These are phyloP conservation scores for Pichia sp. DNA, from an alignment of 1,139 yeast genomes.

Conservation along the genomic window DNA sequence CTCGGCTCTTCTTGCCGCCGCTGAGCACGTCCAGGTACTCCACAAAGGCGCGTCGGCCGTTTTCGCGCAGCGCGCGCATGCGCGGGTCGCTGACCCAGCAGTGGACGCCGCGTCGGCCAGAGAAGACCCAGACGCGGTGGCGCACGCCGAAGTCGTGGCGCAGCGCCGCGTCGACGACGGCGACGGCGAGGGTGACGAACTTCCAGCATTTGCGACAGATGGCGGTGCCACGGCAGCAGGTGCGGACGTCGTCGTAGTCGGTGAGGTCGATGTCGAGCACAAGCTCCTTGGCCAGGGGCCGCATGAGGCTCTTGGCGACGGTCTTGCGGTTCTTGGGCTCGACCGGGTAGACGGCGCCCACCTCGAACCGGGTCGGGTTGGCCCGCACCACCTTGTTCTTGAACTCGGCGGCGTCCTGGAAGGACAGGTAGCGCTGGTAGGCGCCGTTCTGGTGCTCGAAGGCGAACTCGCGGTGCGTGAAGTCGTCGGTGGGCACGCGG, in stretches of 20 bases:
- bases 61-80: slow-evolving; percentile 72
- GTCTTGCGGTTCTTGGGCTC: slow-evolving; percentile 82
- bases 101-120: slow-evolving; percentile 99
- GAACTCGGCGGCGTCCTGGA: slow-evolving; percentile 61
- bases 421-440: slow-evolving; percentile 86
- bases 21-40: slow-evolving; percentile 79
- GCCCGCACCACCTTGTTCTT: slow-evolving; percentile 66
- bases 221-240: slow-evolving; percentile 83
- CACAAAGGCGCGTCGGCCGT: slow-evolving; percentile 68
- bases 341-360: slow-evolving; percentile 87
- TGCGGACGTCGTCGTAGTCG: slow-evolving; percentile 89
- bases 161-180: slow-evolving; percentile 66
- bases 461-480: slow-evolving; percentile 90
- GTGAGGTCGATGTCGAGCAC: slow-evolving; percentile 97
- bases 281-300: slow-evolving; percentile 78
- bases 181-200: slow-evolving; percentile 82
- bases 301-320: slow-evolving; percentile 74
- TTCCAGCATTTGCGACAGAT: slow-evolving; percentile 93
- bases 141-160: slow-evolving; percentile 86
- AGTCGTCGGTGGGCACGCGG: slow-evolving; percentile 56
- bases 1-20: slow-evolving; percentile 40
- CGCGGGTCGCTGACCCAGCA: slow-evolving; percentile 93
- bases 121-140: slow-evolving; percentile 88
- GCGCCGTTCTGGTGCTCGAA: slow-evolving; percentile 83
- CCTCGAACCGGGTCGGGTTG: slow-evolving; percentile 88